Conservation (phyloP, 1,284 basidiomycete species). For the Tilletia walkeri region DNA sequence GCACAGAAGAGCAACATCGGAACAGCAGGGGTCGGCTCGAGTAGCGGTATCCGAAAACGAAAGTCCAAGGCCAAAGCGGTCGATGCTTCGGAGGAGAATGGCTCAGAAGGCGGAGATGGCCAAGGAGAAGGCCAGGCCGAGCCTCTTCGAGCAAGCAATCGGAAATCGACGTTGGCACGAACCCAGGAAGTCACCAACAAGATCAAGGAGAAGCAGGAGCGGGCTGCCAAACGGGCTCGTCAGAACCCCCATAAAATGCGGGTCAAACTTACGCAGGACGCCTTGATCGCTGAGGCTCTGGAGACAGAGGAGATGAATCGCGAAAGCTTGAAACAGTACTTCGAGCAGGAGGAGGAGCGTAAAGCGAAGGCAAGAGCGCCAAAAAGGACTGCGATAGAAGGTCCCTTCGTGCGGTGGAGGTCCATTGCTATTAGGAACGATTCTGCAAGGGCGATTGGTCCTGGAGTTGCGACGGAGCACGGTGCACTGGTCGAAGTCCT, state of each 20-base stretch:
- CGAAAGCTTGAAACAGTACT: slow-evolving; percentile 72
- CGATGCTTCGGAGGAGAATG: slow-evolving; percentile 4
- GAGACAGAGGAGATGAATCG: slow-evolving; percentile 82
- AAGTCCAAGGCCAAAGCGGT: neutral
- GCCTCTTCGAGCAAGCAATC: slow-evolving; percentile 62
- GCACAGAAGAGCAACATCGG: slow-evolving; percentile 11
- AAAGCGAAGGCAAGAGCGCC: slow-evolving; percentile 67
- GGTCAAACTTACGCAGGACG: slow-evolving; percentile 66
- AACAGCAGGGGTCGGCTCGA: no score
- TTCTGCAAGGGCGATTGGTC: neutral
- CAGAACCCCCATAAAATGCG: slow-evolving; percentile 30
- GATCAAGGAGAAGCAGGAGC: neutral
- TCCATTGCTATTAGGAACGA: slow-evolving; percentile 59
- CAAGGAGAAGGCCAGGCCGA: slow-evolving; percentile 62
- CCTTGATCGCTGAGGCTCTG: slow-evolving; percentile 74
- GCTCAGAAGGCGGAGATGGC: slow-evolving; percentile 34
- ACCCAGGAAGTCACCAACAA: slow-evolving; percentile 16
- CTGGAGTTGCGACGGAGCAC: no score
- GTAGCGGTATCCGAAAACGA: neutral
- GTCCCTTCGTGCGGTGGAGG: slow-evolving; percentile 72
- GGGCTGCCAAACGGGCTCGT: neutral
- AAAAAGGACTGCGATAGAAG: slow-evolving; percentile 64
- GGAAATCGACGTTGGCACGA: neutral
- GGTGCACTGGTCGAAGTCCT: neutral
- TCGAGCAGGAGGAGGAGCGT: slow-evolving; percentile 76